phyloP scores from a whole-genome alignment of 495 filamentous ascomycete genomes.

The Penicillium canariense region DNA sequence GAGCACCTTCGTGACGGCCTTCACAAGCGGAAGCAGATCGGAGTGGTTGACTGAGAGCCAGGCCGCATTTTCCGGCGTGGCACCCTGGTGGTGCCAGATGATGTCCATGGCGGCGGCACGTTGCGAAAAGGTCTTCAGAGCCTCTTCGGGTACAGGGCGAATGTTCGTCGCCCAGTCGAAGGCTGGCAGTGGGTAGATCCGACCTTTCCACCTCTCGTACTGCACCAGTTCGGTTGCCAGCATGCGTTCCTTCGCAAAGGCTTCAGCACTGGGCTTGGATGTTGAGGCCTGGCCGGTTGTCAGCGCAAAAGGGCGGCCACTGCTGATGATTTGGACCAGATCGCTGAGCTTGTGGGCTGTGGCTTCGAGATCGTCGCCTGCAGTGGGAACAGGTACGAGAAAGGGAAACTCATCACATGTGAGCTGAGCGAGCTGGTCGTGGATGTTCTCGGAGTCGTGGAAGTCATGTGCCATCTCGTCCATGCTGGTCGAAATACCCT shows the following conservation, averaged over 20 bases:
- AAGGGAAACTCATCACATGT: constrained; percentile 12
- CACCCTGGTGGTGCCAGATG: constrained; percentile 22
- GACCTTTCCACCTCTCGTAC: constrained; percentile 27
- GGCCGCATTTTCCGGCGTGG: constrained; percentile 27
- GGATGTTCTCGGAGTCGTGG: too few species aligned
- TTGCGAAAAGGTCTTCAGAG: constrained; percentile 21
- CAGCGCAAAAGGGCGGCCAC: constrained; percentile 21
- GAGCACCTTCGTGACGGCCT: constrained; percentile 23
- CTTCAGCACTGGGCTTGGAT: constrained; percentile 13
- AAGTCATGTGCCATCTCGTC: too few species aligned
- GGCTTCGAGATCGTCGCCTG: constrained; percentile 23
- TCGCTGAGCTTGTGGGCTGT: constrained; percentile 23
- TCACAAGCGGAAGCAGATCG: constrained; percentile 19
- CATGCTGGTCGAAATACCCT: too few species aligned
- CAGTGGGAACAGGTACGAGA: constrained; percentile 17
- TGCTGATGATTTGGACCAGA: constrained; percentile 19
- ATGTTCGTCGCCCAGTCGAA: constrained; percentile 25
- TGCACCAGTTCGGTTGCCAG: constrained; percentile 8
- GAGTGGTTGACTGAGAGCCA: constrained; percentile 26
- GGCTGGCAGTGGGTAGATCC: constrained; percentile 4
- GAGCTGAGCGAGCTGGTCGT: too few species aligned
- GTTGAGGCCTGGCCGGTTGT: constrained; percentile 17
- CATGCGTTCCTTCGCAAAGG: constrained; percentile 24
- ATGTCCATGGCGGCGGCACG: constrained; percentile 33
- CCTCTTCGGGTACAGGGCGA: constrained; percentile 10